Base-by-base conservation (phyloP, 2,329 filamentous ascomycete species). In the Fusarium penzigii region DNA sequence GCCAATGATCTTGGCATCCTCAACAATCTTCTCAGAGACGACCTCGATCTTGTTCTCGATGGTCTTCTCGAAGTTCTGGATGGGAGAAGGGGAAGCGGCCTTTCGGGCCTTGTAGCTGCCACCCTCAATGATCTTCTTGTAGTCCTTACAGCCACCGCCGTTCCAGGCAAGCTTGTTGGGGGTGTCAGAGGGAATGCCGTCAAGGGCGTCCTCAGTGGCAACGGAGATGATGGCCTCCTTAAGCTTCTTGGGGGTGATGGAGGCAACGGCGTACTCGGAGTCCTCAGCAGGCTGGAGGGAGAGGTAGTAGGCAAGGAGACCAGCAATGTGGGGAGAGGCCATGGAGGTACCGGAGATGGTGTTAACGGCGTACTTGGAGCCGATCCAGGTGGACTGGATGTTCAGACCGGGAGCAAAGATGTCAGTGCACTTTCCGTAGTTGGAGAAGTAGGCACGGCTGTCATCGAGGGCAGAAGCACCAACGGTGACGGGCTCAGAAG, bases 341-440 rank as follows among this genome's bases (percentile, higher is more conserved):
- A 99, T 99, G 49, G 94, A 99, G 63, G 94, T 99, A 74, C 94
- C 94, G 40, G 93, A 97, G 80, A 99, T 99, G 78, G 91, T 97
- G 87, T 99, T 99, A 80, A 91, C 85, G 69, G 94, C 93, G 69
- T 93, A 87, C 76, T 94, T 89, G 85, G 88, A 93, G 72, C 95
- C 94, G 68, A 96, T 96, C 94, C 94, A 99, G 73, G 94, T 97
- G 62, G 94, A 99, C 67, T 90, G 85, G 68, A 99, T 96, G 87
- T 92, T 96, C 68, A 97, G 83, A 70, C 94, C 94, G 56, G 94
- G 94, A 59, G 92, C 94, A 69, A 99, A 99, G 82, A 99, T 96
- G 77, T 99, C 94, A 73, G 93, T 96, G 85, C 94, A 99, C 83
- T 93, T 94, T 75, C 94, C 94, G 76, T 87, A 97, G 89, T 99